phyloP scores from a whole-genome alignment of 805 yeast genomes.

The Wickerhamiella cacticola region DNA sequence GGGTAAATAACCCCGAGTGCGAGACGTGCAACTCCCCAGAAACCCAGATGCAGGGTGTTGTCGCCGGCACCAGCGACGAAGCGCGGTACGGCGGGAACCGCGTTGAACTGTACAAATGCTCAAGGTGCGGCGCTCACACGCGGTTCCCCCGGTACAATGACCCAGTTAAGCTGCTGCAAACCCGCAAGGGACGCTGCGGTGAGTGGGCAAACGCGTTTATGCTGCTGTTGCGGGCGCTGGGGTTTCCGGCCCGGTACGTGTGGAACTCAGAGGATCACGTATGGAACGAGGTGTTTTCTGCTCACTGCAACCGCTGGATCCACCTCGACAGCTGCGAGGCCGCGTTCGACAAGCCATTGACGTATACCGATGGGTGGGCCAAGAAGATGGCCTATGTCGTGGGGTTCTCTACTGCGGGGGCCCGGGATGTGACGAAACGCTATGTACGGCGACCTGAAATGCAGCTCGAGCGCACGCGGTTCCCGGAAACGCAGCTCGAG shows the following conservation, averaged over 20 bases:
- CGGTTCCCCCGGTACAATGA: conserved; percentile 71
- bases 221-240: conserved; percentile 54
- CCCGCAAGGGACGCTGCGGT: conserved; percentile 76
- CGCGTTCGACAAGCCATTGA: conserved; percentile 65
- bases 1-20: conserved; percentile 70
- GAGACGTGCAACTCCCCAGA: conserved; percentile 38
- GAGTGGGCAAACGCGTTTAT: conserved; percentile 89
- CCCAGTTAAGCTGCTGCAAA: conserved; percentile 47
- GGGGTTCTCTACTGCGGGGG: conserved; percentile 49
- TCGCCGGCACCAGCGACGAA: conserved; percentile 38
- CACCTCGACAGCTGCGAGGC: conserved; percentile 82
- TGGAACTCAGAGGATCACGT: conserved; percentile 91
- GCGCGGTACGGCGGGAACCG: conserved; percentile 39
- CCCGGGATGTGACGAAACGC: conserved; percentile 55
- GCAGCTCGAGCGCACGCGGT: conserved; percentile 37
- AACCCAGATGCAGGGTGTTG: conserved; percentile 32
- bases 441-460: conserved; percentile 42
- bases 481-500: conserved; percentile 29
- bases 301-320: conserved; percentile 53
- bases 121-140: conserved; percentile 34
- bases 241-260: conserved; percentile 52
- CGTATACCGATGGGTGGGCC: conserved; percentile 82
- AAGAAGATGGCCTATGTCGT: conserved; percentile 83
- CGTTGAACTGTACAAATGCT: conserved; percentile 57
- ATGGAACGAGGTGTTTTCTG: conserved; percentile 84